phyloP scores from a whole-genome alignment of 805 yeast species.

The Hanseniaspora osmophila region DNA sequence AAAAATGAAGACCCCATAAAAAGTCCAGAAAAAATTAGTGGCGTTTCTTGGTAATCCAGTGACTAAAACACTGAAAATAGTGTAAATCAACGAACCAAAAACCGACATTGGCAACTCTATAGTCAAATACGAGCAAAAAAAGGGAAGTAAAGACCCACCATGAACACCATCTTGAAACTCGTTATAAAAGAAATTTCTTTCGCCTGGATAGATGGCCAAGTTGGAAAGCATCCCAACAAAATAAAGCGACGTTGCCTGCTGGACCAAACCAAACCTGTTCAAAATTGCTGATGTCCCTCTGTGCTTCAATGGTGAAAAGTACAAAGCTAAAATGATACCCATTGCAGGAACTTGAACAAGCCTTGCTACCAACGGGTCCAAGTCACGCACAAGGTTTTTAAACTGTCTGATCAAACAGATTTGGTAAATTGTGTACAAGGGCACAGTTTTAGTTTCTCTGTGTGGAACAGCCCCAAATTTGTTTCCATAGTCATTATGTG shows the following conservation, averaged over 20 bases:
- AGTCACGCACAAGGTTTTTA: constrained; percentile 30
- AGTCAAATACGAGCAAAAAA: constrained; percentile 30
- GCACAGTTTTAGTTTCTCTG: constrained; percentile 5
- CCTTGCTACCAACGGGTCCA: constrained; percentile 51
- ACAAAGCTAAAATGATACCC: constrained; percentile 53
- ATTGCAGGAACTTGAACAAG: constrained; percentile 48
- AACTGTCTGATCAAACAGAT: constrained; percentile 26
- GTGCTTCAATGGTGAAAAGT: constrained; percentile 45
- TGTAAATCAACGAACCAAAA: constrained; percentile 38
- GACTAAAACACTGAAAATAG: constrained; percentile 50
- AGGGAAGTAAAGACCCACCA: constrained; percentile 37
- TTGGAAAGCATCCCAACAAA: constrained; percentile 73
- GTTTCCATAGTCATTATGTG: not conserved
- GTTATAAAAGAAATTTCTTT: constrained; percentile 61
- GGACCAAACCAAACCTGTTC: constrained; percentile 62
- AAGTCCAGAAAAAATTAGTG: constrained; percentile 50
- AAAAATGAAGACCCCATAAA: constrained; percentile 38
- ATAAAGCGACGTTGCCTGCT: constrained; percentile 57
- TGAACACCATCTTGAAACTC: constrained; percentile 65
- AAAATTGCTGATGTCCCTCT: constrained; percentile 33
- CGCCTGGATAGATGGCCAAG: constrained; percentile 59
- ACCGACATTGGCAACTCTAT: constrained; percentile 18
- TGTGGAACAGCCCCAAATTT: not conserved
- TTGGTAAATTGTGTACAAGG: constrained; percentile 21
- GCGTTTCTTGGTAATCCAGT: constrained; percentile 61